Conservation (phyloP, 106 monocot genomes). For the Alisma plantagoaquatica region DNA sequence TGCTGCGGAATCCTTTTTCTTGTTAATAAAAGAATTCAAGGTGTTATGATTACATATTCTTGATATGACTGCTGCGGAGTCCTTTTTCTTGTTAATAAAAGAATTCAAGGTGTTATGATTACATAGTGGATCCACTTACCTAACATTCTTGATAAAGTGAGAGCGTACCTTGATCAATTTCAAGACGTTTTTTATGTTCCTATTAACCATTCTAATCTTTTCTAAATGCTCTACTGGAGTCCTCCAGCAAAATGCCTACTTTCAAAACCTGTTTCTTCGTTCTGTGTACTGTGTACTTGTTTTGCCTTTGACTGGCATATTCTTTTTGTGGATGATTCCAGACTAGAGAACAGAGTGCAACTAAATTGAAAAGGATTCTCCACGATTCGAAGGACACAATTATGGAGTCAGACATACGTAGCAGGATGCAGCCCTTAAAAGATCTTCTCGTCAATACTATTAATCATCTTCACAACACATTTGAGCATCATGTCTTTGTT, state of each 20-base stretch:
- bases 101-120: not conserved
- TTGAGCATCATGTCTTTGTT: slow-evolving; percentile 74
- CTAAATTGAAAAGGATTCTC: slow-evolving; percentile 93
- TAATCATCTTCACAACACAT: slow-evolving; percentile 59
- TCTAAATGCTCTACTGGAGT: not conserved
- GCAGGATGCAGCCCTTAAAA: slow-evolving; percentile 82
- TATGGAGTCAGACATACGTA: slow-evolving; percentile 76
- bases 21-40: not conserved
- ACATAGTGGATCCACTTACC: too few relatives aligned
- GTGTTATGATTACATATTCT: not conserved
- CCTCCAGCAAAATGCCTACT: not conserved
- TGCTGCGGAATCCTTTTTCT: not conserved
- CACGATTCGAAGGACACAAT: slow-evolving; percentile 74
- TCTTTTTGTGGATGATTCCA: slow-evolving; percentile 14
- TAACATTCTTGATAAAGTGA: not conserved
- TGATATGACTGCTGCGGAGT: not conserved
- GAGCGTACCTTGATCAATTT: not conserved
- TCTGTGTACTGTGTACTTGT: not conserved
- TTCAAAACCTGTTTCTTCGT: not conserved
- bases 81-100: not conserved
- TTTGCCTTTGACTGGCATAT: too few relatives aligned
- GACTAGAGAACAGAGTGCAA: slow-evolving; percentile 56
- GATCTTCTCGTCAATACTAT: slow-evolving; percentile 65
- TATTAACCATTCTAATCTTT: not conserved
- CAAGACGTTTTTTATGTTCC: not conserved